Evolutionary conservation across 331 rosid genomes (phyloP).

Genomic region (Malus hybrid): DNA sequence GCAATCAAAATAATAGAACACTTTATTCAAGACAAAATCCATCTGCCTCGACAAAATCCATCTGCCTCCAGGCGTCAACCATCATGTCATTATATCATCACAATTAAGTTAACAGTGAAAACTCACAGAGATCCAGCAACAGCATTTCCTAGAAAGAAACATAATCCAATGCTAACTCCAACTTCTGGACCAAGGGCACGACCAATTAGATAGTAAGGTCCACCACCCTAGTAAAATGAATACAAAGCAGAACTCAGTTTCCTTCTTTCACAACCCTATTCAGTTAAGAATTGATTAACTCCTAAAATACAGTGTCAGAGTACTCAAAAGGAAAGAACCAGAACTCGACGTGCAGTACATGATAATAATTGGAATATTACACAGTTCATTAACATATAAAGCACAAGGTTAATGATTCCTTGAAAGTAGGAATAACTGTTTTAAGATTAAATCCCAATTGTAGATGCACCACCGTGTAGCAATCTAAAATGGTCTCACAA

Average conservation of each 20-base stretch:
- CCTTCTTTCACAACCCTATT: not conserved
- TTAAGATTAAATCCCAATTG: not conserved
- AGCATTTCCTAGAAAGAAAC: slow-evolving; percentile 98
- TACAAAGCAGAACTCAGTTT: not conserved
- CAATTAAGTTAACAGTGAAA: slow-evolving; percentile 4
- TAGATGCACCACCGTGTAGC: not conserved
- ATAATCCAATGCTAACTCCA: slow-evolving; percentile 99
- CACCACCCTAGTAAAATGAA: slow-evolving; percentile 76
- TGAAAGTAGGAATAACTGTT: not conserved
- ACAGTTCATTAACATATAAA: not conserved
- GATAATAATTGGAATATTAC: not conserved
- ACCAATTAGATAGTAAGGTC: slow-evolving; percentile 98
- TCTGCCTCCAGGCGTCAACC: slow-evolving; percentile 4
- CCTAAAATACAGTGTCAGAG: not conserved
- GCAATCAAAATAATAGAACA: slow-evolving; percentile 11
- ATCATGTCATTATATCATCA: slow-evolving; percentile 1
- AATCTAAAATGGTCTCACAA: not conserved
- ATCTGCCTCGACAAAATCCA: slow-evolving; percentile 8
- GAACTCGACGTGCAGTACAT: not conserved
- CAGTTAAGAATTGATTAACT: not conserved
- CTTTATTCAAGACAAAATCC: slow-evolving; percentile 12
- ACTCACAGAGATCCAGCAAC: slow-evolving; percentile 99
- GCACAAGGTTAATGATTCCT: not conserved
- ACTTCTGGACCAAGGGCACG: slow-evolving; percentile 99
- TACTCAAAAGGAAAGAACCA: not conserved